Percentiles rank a stretch among this genome's conserved stretches.
Evolutionary conservation across 2,329 filamentous ascomycete genomes (phyloP).

Genomic region (Xylariaceae sp.): DNA sequence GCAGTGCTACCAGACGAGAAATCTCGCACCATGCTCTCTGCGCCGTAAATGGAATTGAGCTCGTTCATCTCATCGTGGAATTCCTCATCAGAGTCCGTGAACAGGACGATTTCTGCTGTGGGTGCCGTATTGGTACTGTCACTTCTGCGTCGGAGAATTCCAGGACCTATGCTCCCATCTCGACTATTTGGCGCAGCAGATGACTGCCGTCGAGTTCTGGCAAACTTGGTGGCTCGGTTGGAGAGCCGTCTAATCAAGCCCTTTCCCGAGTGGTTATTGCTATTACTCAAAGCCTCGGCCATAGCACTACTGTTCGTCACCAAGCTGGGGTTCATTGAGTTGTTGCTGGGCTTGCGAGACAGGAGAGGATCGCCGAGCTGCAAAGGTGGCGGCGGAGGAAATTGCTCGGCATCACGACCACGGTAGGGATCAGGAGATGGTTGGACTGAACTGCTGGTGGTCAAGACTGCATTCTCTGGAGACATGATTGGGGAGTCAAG

Average conservation of each 20-base stretch:
- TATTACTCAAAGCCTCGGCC: conserved; percentile 43
- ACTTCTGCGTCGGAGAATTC: conserved; percentile 83
- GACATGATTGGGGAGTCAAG: conserved; percentile 62
- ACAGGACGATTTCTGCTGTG: conserved; percentile 47
- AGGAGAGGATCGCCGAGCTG: conserved; percentile 75
- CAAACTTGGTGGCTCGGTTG: conserved; percentile 73
- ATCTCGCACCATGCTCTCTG: conserved; percentile 49
- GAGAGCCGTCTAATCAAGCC: conserved; percentile 82
- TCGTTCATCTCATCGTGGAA: conserved; percentile 56
- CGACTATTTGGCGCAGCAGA: conserved; percentile 76
- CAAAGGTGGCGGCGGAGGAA: conserved; percentile 57
- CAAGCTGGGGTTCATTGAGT: conserved; percentile 65
- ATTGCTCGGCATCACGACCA: conserved; percentile 57
- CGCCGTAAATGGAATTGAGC: conserved; percentile 42
- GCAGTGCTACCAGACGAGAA: conserved; percentile 53
- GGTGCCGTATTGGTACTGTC: conserved; percentile 80
- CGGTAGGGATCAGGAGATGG: conserved; percentile 66
- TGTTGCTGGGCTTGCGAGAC: conserved; percentile 59
- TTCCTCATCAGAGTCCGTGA: conserved; percentile 62
- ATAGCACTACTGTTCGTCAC: conserved; percentile 60
- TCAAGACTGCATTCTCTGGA: conserved; percentile 54
- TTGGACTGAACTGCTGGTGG: conserved; percentile 65
- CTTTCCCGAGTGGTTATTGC: conserved; percentile 44
- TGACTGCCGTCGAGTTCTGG: conserved; percentile 72
- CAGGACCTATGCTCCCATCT: conserved; percentile 86